Conservation (phyloP, 257 asterid genomes). For the Nicotiana sylvestris region DNA sequence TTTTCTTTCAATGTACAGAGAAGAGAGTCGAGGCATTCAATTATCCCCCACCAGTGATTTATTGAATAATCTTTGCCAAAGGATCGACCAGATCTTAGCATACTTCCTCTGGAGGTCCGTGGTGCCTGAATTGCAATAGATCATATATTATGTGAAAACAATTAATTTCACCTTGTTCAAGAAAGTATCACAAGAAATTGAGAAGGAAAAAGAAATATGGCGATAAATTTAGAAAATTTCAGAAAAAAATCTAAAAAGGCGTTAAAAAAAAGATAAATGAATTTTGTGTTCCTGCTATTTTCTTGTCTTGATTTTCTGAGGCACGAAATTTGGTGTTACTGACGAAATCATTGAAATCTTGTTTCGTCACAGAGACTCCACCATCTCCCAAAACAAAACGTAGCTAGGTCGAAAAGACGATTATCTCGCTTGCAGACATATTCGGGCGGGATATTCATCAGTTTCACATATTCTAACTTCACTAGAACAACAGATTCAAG, state of each 20-base stretch:
- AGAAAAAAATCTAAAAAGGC: background rate
- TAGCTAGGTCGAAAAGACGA: too few relatives aligned
- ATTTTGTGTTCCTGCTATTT: too few relatives aligned
- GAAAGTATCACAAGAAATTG: background rate
- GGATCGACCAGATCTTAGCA: slow-evolving; percentile 81
- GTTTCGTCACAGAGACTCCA: too few relatives aligned
- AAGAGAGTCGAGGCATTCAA: slow-evolving; percentile 83
- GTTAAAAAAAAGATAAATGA: background rate
- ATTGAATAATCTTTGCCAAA: slow-evolving; percentile 66
- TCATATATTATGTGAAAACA: slow-evolving; percentile 4
- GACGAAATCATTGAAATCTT: too few relatives aligned
- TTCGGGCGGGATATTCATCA: too few relatives aligned
- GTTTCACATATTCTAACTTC: too few relatives aligned
- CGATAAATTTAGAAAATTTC: background rate
- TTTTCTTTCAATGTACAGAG: slow-evolving; percentile 76
- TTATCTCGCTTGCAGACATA: too few relatives aligned
- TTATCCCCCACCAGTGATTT: slow-evolving; percentile 83
- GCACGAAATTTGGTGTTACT: too few relatives aligned
- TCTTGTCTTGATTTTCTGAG: too few relatives aligned
- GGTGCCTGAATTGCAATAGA: slow-evolving; percentile 61
- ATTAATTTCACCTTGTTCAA: background rate
- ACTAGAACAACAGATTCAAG: too few relatives aligned
- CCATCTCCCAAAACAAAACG: too few relatives aligned
- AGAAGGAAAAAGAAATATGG: background rate
- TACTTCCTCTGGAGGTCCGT: slow-evolving; percentile 73